These are phyloP conservation scores for Agarophyton chilense DNA, from an alignment of 23 red algal species.

Conservation along the genomic window DNA sequence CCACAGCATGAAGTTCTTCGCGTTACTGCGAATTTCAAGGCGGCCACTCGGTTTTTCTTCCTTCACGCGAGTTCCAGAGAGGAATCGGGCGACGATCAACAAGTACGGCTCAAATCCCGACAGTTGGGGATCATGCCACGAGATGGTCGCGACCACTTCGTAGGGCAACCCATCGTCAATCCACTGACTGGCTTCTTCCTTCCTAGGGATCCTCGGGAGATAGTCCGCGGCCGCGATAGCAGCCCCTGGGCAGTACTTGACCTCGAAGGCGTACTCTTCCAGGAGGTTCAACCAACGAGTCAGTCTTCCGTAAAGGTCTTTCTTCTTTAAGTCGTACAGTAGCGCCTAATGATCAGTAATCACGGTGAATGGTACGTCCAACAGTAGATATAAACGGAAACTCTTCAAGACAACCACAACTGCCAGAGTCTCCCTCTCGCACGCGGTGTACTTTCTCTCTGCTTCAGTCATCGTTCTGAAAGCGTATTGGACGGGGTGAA, in stretches of 20 bases:
- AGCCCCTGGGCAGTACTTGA: no score
- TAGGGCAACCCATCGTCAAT: background rate
- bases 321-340: conserved; percentile 14
- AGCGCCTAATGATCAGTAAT: conserved; percentile 32
- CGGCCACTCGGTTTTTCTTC: background rate
- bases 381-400: conserved; percentile 14
- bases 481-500: no score
- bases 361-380: background rate
- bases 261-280: no score
- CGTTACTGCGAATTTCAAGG: background rate
- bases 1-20: conserved; percentile 9
- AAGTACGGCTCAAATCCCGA: background rate
- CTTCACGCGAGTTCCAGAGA: background rate
- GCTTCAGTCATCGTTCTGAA: no score
- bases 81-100: background rate
- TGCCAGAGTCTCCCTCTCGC: conserved; percentile 13
- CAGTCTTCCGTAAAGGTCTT: no score
- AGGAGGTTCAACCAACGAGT: no score
- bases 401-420: conserved; percentile 31
- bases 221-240: no score
- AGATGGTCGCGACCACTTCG: background rate
- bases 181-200: background rate
- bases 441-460: conserved; percentile 3
- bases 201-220: no score
- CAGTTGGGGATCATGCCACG: background rate